Percentiles rank a stretch among this genome's conserved stretches.
Evolutionary conservation across 148 eudicot genomes (phyloP).

Genomic region (Simmondsia chinensis): DNA sequence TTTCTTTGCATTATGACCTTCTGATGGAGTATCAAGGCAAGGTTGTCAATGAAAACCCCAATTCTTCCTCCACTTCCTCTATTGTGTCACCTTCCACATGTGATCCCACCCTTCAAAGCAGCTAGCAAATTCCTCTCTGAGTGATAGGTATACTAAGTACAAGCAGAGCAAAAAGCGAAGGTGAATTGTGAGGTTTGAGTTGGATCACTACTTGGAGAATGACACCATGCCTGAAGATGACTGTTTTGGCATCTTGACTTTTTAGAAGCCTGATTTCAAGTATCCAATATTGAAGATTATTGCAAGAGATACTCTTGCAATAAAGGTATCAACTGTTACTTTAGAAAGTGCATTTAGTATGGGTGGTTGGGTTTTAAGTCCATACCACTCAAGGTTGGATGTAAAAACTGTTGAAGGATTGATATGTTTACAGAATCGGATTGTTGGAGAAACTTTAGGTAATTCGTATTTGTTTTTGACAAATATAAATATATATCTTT

Average conservation of each 20-base stretch:
- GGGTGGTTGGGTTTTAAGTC: conserved; percentile 7
- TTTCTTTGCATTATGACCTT: not conserved
- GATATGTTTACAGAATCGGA: conserved; percentile 4
- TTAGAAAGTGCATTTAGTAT: conserved; percentile 8
- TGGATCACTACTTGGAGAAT: conserved; percentile 6
- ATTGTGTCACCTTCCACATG: not conserved
- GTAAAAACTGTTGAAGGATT: conserved; percentile 3
- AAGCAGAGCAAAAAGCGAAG: conserved; percentile 1
- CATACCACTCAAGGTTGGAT: conserved; percentile 1
- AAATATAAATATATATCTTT: too few relatives aligned
- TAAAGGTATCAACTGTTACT: conserved; percentile 5
- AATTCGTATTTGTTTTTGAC: too few relatives aligned
- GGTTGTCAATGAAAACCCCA: not conserved
- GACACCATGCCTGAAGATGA: not conserved
- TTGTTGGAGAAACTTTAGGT: not conserved
- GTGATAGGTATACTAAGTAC: not conserved
- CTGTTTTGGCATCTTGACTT: conserved; percentile 1
- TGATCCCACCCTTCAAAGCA: not conserved
- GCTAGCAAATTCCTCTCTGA: not conserved
- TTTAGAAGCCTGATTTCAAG: not conserved
- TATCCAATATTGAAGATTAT: conserved; percentile 2
- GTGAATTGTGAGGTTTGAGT: not conserved
- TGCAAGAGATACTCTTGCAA: conserved; percentile 6
- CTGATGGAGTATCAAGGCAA: conserved; percentile 2
- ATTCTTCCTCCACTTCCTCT: not conserved